Conservation (phyloP, 306 rosid genomes). For the Dryas octopetala region DNA sequence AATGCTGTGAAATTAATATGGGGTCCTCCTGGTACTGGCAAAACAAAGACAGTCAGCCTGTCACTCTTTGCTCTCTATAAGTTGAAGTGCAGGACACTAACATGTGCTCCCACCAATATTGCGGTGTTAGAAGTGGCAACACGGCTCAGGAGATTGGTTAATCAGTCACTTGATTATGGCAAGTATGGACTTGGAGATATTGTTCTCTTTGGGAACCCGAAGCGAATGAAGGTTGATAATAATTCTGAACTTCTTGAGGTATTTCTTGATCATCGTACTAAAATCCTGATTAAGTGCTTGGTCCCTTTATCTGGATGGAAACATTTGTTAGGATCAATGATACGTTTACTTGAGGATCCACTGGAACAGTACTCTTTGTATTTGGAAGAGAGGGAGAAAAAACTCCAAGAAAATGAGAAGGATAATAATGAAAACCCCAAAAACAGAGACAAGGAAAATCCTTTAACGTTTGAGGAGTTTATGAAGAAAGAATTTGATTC, state of each 20-base stretch:
- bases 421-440: neutral
- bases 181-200: conserved; percentile 38
- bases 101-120: conserved; percentile 39
- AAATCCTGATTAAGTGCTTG: conserved; percentile 1
- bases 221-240: conserved; percentile 28
- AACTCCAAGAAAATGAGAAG: neutral
- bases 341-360: conserved; percentile 34
- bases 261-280: conserved; percentile 31
- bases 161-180: neutral
- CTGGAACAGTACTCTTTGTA: conserved; percentile 27
- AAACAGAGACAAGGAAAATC: neutral
- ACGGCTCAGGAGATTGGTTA: conserved; percentile 22
- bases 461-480: conserved; percentile 38
- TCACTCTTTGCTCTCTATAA: conserved; percentile 20
- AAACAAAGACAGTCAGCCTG: conserved; percentile 29
- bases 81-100: conserved; percentile 25
- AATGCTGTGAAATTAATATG: conserved; percentile 27
- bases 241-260: conserved; percentile 26
- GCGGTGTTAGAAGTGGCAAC: conserved; percentile 31
- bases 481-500: conserved; percentile 22
- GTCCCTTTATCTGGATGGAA: conserved; percentile 23
- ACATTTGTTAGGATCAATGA: conserved; percentile 13
- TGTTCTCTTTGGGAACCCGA: conserved; percentile 30
- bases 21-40: conserved; percentile 54
- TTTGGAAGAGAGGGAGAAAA: conserved; percentile 4